Conservation (phyloP, 108 stramenopile species). For the Nitzschia sp. region DNA sequence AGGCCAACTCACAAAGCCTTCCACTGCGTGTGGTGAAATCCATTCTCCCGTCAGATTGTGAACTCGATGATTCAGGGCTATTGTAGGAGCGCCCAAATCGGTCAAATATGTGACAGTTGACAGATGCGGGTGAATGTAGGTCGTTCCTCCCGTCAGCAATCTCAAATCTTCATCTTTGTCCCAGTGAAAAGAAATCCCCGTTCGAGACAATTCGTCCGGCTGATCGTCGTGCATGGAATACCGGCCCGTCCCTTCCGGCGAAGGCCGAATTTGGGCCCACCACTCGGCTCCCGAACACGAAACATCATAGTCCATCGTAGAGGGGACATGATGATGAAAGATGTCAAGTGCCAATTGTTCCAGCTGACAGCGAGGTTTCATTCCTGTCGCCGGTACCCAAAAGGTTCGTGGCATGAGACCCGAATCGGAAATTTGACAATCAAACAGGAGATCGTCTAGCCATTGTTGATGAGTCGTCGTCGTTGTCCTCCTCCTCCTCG, state of each 20-base stretch:
- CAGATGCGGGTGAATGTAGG: constrained; percentile 79
- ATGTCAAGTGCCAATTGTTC: constrained; percentile 74
- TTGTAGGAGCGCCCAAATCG: constrained; percentile 65
- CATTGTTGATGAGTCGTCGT: not conserved
- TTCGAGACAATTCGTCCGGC: constrained; percentile 23
- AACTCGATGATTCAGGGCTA: constrained; percentile 56
- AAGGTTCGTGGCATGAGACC: constrained; percentile 77
- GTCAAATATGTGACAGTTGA: constrained; percentile 86
- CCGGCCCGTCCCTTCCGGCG: constrained; percentile 48
- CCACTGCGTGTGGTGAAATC: constrained; percentile 24
- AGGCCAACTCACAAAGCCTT: constrained; percentile 70
- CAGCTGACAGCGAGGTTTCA: constrained; percentile 57
- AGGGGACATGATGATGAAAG: constrained; percentile 65
- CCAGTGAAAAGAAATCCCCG: constrained; percentile 84
- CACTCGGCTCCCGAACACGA: constrained; percentile 74
- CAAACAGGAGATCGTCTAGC: constrained; percentile 71
- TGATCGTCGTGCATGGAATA: constrained; percentile 42
- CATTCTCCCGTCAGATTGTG: constrained; percentile 60
- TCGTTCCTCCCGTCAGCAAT: constrained; percentile 60
- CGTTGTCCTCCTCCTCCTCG: not conserved
- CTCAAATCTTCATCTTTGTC: constrained; percentile 88
- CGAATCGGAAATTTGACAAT: constrained; percentile 80
- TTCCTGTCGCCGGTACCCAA: constrained; percentile 59
- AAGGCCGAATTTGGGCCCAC: constrained; percentile 85
- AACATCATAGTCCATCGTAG: constrained; percentile 10